Conservation (phyloP, 495 filamentous ascomycete species). For the Sabuloglossum arenarium region DNA sequence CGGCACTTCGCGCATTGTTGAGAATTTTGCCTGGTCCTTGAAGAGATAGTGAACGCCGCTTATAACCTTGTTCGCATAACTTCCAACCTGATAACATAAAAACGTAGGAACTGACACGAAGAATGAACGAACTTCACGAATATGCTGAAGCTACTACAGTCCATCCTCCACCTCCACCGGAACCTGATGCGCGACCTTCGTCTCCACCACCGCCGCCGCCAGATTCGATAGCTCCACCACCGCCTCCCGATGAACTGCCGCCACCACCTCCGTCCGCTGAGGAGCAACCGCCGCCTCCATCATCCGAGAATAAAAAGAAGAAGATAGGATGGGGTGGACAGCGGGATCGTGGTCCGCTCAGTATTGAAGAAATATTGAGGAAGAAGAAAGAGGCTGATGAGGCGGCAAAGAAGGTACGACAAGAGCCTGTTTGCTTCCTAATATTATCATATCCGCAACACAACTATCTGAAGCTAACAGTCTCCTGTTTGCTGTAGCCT, state of each 20-base stretch:
- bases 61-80: background rate
- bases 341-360: conserved; percentile 32
- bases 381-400: conserved; percentile 67
- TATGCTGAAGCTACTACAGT: conserved; percentile 6
- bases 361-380: conserved; percentile 54
- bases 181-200: conserved; percentile 18
- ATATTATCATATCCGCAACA: background rate
- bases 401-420: conserved; percentile 45
- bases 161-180: conserved; percentile 19
- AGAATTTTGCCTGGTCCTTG: background rate
- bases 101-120: background rate
- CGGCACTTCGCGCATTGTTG: background rate
- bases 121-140: background rate
- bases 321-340: conserved; percentile 33
- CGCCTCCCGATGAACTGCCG: conserved; percentile 22
- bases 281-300: conserved; percentile 29
- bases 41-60: too few species aligned
- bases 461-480: background rate
- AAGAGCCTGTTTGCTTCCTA: background rate
- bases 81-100: background rate
- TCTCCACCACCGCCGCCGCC: conserved; percentile 37
- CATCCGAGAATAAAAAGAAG: conserved; percentile 24
- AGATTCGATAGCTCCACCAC: conserved; percentile 22
- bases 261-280: conserved; percentile 29
- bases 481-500: conserved; percentile 34